phyloP scores from a whole-genome alignment of 1,139 yeast species.

The Arxiozyma heterogenica region DNA sequence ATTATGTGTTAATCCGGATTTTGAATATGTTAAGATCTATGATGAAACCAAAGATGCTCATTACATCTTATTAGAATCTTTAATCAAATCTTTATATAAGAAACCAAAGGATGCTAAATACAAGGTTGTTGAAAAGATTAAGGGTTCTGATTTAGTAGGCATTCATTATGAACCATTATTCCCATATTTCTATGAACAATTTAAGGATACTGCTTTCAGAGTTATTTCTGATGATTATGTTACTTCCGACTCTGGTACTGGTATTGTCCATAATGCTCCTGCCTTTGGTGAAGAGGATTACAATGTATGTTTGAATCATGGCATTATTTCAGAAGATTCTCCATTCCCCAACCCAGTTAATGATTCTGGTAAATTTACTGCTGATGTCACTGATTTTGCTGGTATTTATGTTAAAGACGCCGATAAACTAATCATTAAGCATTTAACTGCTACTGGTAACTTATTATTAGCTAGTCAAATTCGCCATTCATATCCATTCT shows the following conservation, averaged over 20 bases:
- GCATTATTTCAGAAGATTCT: conserved; percentile 59
- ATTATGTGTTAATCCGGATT: conserved; percentile 81
- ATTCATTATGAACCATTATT: conserved; percentile 73
- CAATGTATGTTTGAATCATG: conserved; percentile 65
- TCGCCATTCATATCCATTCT: conserved; percentile 95
- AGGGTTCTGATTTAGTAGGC: conserved; percentile 75
- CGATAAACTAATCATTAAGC: conserved; percentile 80
- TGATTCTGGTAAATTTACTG: conserved; percentile 77
- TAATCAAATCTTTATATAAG: conserved; percentile 77
- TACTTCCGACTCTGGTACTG: conserved; percentile 93
- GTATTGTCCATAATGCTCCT: conserved; percentile 97
- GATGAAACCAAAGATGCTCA: conserved; percentile 79
- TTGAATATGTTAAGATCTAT: conserved; percentile 83
- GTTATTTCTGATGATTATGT: conserved; percentile 81
- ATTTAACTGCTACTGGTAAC: conserved; percentile 68
- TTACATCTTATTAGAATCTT: conserved; percentile 74
- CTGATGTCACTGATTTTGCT: conserved; percentile 60
- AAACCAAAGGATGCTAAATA: conserved; percentile 87
- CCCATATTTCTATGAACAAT: conserved; percentile 67
- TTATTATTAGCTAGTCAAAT: conserved; percentile 71
- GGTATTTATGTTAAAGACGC: conserved; percentile 95
- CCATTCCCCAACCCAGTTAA: conserved; percentile 91
- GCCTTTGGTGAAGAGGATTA: conserved; percentile 99
- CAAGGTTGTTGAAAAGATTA: conserved; percentile 68
- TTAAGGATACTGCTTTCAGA: conserved; percentile 67